Percentiles rank a stretch among this genome's conserved stretches.
These are phyloP conservation scores for Elaeagnus macrophylla DNA, from an alignment of 306 rosid species.

Conservation along the genomic window DNA sequence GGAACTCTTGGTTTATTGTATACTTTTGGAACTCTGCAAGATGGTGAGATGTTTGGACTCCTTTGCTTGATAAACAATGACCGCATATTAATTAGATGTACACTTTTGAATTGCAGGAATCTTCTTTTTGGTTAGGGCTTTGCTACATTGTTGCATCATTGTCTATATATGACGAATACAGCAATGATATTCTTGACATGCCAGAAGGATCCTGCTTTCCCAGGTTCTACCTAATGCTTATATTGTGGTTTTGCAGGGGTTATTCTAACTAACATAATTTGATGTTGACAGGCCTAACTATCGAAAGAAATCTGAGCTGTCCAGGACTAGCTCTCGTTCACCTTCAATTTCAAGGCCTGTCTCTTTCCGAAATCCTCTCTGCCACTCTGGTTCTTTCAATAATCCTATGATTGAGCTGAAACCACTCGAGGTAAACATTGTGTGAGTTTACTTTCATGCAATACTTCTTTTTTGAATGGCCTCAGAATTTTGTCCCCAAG, in stretches of 20 bases:
- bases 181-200: conserved; percentile 92
- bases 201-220: conserved; percentile 92
- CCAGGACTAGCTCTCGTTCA: conserved; percentile 16
- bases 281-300: conserved; percentile 41
- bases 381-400: conserved; percentile 45
- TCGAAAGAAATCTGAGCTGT: conserved; percentile 31
- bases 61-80: not conserved
- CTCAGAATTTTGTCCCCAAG: no score
- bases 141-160: conserved; percentile 57
- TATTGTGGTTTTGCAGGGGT: conserved; percentile 4
- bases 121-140: conserved; percentile 61
- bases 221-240: conserved; percentile 43
- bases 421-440: conserved; percentile 63
- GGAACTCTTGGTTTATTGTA: no score
- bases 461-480: no score
- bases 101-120: conserved; percentile 57
- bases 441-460: not conserved
- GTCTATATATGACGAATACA: conserved; percentile 83
- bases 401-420: conserved; percentile 51
- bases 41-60: not conserved
- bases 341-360: conserved; percentile 42
- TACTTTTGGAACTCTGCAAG: no score
- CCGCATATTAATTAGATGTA: conserved; percentile 13
- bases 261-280: not conserved
- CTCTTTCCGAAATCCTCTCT: conserved; percentile 41